Conservation (phyloP, 1,284 basidiomycete genomes). For the Mycena citricolor region DNA sequence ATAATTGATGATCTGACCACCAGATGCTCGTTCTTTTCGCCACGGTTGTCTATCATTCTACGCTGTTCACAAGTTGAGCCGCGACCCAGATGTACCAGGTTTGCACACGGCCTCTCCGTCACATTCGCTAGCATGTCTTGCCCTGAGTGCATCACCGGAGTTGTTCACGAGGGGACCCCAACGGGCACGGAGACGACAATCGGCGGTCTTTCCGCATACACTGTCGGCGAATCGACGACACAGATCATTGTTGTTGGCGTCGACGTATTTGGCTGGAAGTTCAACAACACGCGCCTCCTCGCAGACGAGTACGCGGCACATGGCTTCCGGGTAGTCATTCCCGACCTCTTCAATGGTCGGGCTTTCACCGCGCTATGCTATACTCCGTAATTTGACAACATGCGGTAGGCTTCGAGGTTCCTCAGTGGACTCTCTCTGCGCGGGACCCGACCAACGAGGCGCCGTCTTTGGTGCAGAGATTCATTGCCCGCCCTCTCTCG, state of each 20-base stretch:
- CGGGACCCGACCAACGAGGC: not conserved
- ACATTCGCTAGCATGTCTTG: too few species aligned
- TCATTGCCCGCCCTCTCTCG: conserved; percentile 1
- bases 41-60: too few species aligned
- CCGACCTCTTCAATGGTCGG: not conserved
- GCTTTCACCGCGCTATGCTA: not conserved
- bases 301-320: conserved; percentile 1
- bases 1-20: too few species aligned
- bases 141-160: not conserved
- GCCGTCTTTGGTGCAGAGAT: not conserved
- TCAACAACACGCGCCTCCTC: not conserved
- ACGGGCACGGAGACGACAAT: not conserved
- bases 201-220: not conserved
- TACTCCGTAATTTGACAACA: not conserved
- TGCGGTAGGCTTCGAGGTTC: not conserved
- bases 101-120: too few species aligned
- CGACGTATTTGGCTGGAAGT: not conserved
- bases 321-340: not conserved
- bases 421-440: not conserved
- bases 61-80: too few species aligned
- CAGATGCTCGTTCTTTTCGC: too few species aligned
- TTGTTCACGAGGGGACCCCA: not conserved
- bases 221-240: not conserved
- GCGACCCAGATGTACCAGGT: too few species aligned
- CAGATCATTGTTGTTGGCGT: not conserved